phyloP scores from a whole-genome alignment of 306 rosid genomes.

The Corylus avellana region DNA sequence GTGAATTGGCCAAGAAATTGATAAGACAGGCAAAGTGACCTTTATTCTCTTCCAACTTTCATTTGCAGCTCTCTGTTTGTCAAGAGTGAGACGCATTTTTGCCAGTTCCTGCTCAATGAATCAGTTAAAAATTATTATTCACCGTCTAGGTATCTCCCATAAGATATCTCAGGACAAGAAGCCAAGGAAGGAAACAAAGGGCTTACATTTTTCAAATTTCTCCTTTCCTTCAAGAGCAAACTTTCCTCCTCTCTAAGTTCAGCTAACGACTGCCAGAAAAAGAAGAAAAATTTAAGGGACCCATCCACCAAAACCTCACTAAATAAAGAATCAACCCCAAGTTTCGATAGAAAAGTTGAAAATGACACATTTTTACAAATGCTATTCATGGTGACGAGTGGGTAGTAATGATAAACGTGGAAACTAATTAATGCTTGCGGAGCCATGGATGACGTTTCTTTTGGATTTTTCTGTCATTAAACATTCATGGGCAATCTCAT shows the following conservation, averaged over 20 bases:
- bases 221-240: conserved; percentile 66
- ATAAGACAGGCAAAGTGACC: conserved; percentile 38
- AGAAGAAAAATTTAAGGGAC: neutral
- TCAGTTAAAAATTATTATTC: neutral
- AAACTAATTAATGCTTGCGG: neutral
- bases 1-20: neutral
- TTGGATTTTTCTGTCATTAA: neutral
- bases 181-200: neutral
- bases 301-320: conserved; percentile 3
- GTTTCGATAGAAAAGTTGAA: neutral
- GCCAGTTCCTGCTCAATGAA: conserved; percentile 62
- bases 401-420: neutral
- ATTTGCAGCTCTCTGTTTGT: conserved; percentile 61
- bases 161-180: neutral
- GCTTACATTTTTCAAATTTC: conserved; percentile 61
- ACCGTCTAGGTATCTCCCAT: conserved; percentile 11
- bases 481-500: neutral
- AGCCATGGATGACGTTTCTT: neutral
- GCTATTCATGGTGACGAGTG: neutral
- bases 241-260: conserved; percentile 84
- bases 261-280: conserved; percentile 66
- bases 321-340: neutral
- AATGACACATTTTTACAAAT: neutral
- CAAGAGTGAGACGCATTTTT: conserved; percentile 46
- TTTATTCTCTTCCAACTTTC: conserved; percentile 71